Evolutionary conservation across 495 filamentous ascomycete genomes (phyloP), one percentile per base, ranked within the genome.

Genomic region (Aspergillus egyptiacus): DNA sequence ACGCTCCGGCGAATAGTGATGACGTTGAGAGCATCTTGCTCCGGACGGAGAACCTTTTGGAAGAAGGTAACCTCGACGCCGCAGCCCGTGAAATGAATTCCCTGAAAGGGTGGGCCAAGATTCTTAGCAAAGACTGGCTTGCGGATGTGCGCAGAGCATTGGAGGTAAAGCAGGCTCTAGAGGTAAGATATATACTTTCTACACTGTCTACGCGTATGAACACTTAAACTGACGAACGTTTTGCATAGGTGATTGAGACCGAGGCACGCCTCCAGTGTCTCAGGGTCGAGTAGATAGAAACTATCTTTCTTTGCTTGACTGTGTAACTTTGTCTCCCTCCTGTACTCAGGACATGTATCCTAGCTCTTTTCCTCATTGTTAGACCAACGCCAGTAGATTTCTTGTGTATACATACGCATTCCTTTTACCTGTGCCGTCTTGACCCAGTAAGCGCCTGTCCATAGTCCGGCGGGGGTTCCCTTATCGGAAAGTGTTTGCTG

Each of bases 71-170:
- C 57, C 68, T 98, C 25, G 94, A 98, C 61, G 83, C 75, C 39
- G 93, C 93, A 31, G 89, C 91, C 6, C 77, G 94, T 53, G 93
- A 98, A 75, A 91, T 97, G 87, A 97, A 96, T 63, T 78, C 78
- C 15, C 73, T 98, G 41, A 74, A 79, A 46, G 93, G 93, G 18
- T 97, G 94, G 93, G 89, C 91, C 18, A 95, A 90, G 73, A 91
- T 85, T 39, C 69, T 98, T 62, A 90, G 86, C 62, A 80, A 83
- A 59, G 93, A 98, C 64, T 98, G 93, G 93, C 59, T 98, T 56
- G 79, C 73, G 32, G 93, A 98, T 76, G 83, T 86, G 19, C 77
- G 93, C 57, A 81, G 84, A 68, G 84, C 94, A 54, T 71, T 97
- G 68, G 93, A 98, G 68, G 94, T 97, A 32, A 82, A 87, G 70